Percentiles rank a stretch among this genome's conserved stretches.
Evolutionary conservation across 345 rosid genomes (phyloP).

Genomic region (Noccaea caerulescens): DNA sequence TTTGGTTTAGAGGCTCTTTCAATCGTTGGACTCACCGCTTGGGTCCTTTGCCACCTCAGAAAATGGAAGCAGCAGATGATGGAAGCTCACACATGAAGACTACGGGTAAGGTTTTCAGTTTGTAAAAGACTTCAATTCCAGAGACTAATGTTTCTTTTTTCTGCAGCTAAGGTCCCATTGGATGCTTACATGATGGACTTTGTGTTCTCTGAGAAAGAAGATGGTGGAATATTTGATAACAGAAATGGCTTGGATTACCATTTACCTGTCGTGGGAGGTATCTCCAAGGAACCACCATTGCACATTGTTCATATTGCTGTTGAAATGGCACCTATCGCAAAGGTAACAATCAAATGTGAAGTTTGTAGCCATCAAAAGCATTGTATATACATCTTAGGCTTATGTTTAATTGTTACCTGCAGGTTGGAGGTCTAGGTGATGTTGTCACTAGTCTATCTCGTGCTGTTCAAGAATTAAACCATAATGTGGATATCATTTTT

Average conservation of each 20-base stretch:
- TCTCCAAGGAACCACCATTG: slow-evolving; percentile 82
- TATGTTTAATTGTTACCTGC: slow-evolving; percentile 39
- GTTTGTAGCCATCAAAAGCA: not conserved
- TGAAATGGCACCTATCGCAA: slow-evolving; percentile 98
- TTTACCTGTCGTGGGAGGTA: slow-evolving; percentile 74
- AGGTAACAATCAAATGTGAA: slow-evolving; percentile 50
- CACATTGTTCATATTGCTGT: slow-evolving; percentile 90
- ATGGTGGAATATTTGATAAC: slow-evolving; percentile 85
- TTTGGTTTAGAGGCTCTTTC: slow-evolving; percentile 93
- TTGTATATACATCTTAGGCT: not conserved
- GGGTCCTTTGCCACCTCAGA: slow-evolving; percentile 82
- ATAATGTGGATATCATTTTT: slow-evolving; percentile 80
- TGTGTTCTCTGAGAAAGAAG: slow-evolving; percentile 91
- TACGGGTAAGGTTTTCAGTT: slow-evolving; percentile 54
- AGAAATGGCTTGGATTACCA: slow-evolving; percentile 83
- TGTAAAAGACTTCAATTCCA: not conserved
- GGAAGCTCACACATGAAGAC: slow-evolving; percentile 62
- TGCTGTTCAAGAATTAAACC: slow-evolving; percentile 92
- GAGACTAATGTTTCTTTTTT: slow-evolving; percentile 32
- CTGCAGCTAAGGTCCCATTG: slow-evolving; percentile 81
- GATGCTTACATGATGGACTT: slow-evolving; percentile 97
- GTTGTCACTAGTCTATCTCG: slow-evolving; percentile 97
- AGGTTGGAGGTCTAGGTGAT: slow-evolving; percentile 99
- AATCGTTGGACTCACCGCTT: slow-evolving; percentile 87
- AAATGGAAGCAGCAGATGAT: slow-evolving; percentile 67